A percentile compares a stretch with the other conserved stretches of the same genome.
These are phyloP conservation scores for Wickerhamiella infanticola DNA, from an alignment of 1,139 yeast species.

Conservation along the genomic window DNA sequence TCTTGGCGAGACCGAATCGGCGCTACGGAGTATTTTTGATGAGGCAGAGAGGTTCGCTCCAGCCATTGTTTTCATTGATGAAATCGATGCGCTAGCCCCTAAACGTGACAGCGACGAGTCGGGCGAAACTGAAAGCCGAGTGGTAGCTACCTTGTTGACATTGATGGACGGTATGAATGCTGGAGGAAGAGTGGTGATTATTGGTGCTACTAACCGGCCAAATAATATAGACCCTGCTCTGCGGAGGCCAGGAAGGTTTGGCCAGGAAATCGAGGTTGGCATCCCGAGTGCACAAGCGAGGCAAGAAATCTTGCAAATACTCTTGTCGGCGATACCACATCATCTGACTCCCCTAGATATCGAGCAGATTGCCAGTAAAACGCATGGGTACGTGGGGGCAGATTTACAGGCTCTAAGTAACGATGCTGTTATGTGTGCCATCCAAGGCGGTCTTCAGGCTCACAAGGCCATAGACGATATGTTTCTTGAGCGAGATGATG, in stretches of 20 bases:
- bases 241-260: slow-evolving; percentile 87
- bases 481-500: slow-evolving; percentile 34
- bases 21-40: slow-evolving; percentile 60
- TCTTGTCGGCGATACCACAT: slow-evolving; percentile 53
- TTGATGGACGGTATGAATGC: slow-evolving; percentile 82
- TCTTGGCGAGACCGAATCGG: slow-evolving; percentile 82
- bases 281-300: slow-evolving; percentile 96
- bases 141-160: slow-evolving; percentile 75
- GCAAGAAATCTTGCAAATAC: slow-evolving; percentile 59
- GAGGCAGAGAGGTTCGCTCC: slow-evolving; percentile 84
- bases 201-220: slow-evolving; percentile 76
- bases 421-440: slow-evolving; percentile 77
- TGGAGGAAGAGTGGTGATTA: slow-evolving; percentile 51
- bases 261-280: slow-evolving; percentile 91
- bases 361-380: slow-evolving; percentile 45
- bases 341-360: slow-evolving; percentile 40
- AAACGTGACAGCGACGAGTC: slow-evolving; percentile 66
- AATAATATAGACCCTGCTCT: slow-evolving; percentile 72
- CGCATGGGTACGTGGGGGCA: slow-evolving; percentile 97
- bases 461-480: slow-evolving; percentile 26
- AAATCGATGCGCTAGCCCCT: slow-evolving; percentile 82
- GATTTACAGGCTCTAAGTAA: slow-evolving; percentile 78
- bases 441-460: slow-evolving; percentile 39
- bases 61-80: slow-evolving; percentile 74
- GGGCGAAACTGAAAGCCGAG: slow-evolving; percentile 78